Evolutionary conservation across 2,329 filamentous ascomycete genomes (phyloP).

Genomic region (Bipolaris victoriae): DNA sequence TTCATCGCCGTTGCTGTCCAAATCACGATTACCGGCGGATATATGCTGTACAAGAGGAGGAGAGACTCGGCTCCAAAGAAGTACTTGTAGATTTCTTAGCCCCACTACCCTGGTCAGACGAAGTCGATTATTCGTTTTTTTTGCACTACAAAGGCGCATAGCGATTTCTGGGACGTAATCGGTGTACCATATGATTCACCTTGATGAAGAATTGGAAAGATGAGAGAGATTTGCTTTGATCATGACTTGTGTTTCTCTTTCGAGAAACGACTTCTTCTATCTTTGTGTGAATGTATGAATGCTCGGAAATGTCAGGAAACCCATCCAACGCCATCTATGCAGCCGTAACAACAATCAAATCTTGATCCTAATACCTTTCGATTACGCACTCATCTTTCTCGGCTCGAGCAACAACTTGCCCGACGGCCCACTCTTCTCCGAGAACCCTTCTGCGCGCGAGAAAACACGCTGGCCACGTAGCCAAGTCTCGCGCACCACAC

Average conservation of each 20-base stretch:
- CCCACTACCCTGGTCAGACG: background rate
- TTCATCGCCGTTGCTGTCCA: slow-evolving; percentile 78
- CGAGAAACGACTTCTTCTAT: no score
- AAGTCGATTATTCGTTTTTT: background rate
- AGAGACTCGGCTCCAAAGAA: slow-evolving; percentile 84
- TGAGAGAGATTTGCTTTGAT: no score
- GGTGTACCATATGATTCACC: no score
- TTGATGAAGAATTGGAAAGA: no score
- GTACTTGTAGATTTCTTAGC: slow-evolving; percentile 65
- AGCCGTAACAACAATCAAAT: background rate
- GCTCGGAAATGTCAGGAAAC: no score
- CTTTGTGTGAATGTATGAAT: no score
- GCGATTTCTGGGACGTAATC: no score
- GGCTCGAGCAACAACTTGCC: slow-evolving; percentile 61
- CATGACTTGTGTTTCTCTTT: no score
- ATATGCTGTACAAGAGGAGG: slow-evolving; percentile 80
- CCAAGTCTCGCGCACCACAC: slow-evolving; percentile 86
- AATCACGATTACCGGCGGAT: slow-evolving; percentile 70
- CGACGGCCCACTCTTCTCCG: slow-evolving; percentile 61
- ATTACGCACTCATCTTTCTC: slow-evolving; percentile 31
- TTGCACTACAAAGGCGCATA: no score
- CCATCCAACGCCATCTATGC: slow-evolving; percentile 9
- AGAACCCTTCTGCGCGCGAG: slow-evolving; percentile 67
- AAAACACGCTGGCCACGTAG: slow-evolving; percentile 78
- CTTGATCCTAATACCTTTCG: background rate